A percentile compares a stretch with the other conserved stretches of the same genome.
phyloP scores from a whole-genome alignment of 2,329 filamentous ascomycete species.

The Pseudogymnoascus sp. region DNA sequence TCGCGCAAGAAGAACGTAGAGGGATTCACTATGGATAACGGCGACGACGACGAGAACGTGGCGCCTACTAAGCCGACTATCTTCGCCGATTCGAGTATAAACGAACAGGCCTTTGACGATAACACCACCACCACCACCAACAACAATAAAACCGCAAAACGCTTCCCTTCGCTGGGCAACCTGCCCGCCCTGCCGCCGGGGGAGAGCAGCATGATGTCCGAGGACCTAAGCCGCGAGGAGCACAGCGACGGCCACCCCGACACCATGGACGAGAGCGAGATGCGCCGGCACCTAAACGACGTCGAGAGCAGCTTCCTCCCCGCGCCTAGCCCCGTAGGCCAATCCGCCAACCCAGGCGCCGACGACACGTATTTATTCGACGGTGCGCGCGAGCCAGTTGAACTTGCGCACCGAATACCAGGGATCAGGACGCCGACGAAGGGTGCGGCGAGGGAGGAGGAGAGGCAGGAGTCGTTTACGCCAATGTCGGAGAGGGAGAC shows the following conservation, averaged over 20 bases:
- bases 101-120: not conserved
- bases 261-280: slow-evolving; percentile 25
- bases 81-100: not conserved
- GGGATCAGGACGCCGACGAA: not conserved
- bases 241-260: slow-evolving; percentile 20
- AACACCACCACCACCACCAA: not conserved
- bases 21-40: not conserved
- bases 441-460: not conserved
- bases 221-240: slow-evolving; percentile 16
- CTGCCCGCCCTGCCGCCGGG: slow-evolving; percentile 13
- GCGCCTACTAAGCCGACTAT: not conserved
- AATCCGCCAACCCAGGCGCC: slow-evolving; percentile 34
- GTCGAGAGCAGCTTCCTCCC: slow-evolving; percentile 59
- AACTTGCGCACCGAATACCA: slow-evolving; percentile 13
- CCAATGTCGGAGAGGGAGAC: not conserved
- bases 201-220: slow-evolving; percentile 24
- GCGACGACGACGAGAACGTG: not conserved
- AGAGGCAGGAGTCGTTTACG: not conserved
- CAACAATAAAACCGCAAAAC: not conserved
- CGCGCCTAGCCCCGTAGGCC: slow-evolving; percentile 46
- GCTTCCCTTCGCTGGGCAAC: not conserved
- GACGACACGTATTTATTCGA: slow-evolving; percentile 56
- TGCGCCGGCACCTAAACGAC: slow-evolving; percentile 45
- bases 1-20: not conserved
- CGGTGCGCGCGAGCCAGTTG: slow-evolving; percentile 25